These are phyloP conservation scores for Gaeumannomyces sp. DNA, from an alignment of 2,329 filamentous ascomycete genomes.

Conservation along the genomic window DNA sequence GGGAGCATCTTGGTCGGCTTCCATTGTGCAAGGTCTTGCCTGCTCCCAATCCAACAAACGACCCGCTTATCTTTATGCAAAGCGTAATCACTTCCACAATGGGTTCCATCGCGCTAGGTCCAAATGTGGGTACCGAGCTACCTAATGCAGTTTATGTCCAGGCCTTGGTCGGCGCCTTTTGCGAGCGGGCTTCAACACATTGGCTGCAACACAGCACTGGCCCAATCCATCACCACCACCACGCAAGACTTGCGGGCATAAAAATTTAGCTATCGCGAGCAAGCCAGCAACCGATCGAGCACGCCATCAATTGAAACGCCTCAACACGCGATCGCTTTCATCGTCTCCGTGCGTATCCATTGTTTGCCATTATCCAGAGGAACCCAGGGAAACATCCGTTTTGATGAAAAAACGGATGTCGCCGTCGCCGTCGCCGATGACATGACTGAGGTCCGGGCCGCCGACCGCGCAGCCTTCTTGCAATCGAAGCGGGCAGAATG, in stretches of 20 bases:
- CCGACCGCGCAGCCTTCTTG: slow-evolving; percentile 61
- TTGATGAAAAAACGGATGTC: slow-evolving; percentile 62
- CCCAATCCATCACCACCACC: neutral
- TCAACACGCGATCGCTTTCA: slow-evolving; percentile 30
- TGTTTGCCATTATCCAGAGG: slow-evolving; percentile 29
- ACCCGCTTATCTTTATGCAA: neutral
- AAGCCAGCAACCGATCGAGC: slow-evolving; percentile 18
- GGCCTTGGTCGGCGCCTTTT: neutral
- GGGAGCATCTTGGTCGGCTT: too few species aligned
- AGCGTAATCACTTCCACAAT: too few species aligned
- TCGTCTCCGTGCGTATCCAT: slow-evolving; percentile 23
- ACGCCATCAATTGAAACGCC: slow-evolving; percentile 24
- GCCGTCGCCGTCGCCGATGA: slow-evolving; percentile 60
- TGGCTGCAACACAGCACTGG: neutral
- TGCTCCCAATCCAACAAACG: neutral
- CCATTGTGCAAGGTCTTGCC: too few species aligned
- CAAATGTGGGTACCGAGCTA: neutral
- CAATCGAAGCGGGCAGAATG: slow-evolving; percentile 57
- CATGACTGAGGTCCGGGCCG: slow-evolving; percentile 65
- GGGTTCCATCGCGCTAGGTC: too few species aligned
- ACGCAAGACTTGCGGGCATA: slow-evolving; percentile 1
- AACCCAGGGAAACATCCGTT: slow-evolving; percentile 45
- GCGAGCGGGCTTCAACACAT: neutral
- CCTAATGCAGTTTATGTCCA: neutral
- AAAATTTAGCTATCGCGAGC: slow-evolving; percentile 18